Evolutionary conservation across 176 grass and related monocot species (phyloP), one percentile per base, ranked within the genome.

Genomic region (Musa troglodytarum): DNA sequence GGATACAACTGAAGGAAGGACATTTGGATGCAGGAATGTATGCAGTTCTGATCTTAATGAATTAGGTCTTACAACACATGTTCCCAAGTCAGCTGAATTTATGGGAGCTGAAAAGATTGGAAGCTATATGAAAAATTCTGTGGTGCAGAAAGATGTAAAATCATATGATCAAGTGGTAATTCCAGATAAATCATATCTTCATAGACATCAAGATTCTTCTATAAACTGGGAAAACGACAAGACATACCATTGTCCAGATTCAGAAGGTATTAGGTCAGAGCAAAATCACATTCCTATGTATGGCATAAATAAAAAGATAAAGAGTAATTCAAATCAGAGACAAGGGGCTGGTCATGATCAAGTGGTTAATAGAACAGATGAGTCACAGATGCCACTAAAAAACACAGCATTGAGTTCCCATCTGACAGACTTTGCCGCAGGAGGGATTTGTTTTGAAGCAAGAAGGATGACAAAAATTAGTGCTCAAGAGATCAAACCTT

Each of bases 381-480:
- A 24, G 20, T 25, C 52, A 25, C 52, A 54, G 24, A 1, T 2
- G 49, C 22, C 50, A 54, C 21, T 14, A 8, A 8, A 7, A 5
- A 54, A 73, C 21, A 17, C 43, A 1, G 3, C 69, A 55, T 14
- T 54, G 19, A 8, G 10, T 73, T 73, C 71, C 34, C 17, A 71
- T 54, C 12, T 55, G 8, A 73, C 21, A 55, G 71, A 55, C 14
- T 73, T 73, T 73, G 50, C 71, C 26, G 21, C 71, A 54, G n/a
- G 25, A 26, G 71, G 24, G 19, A 6, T 15, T 55, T 9, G 22
- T 55, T 54, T 17, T 53, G 57, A 62, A 17, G 52, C 50, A 14
- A 12, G 54, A 25, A 52, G 10, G 14, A 25, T 24, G 20, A 13
- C 52, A 55, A 23, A 54, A 73, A 55, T 14, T 25, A 54, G 22